phyloP scores from a whole-genome alignment of 805 yeast species.

The Kuraishia cidri region DNA sequence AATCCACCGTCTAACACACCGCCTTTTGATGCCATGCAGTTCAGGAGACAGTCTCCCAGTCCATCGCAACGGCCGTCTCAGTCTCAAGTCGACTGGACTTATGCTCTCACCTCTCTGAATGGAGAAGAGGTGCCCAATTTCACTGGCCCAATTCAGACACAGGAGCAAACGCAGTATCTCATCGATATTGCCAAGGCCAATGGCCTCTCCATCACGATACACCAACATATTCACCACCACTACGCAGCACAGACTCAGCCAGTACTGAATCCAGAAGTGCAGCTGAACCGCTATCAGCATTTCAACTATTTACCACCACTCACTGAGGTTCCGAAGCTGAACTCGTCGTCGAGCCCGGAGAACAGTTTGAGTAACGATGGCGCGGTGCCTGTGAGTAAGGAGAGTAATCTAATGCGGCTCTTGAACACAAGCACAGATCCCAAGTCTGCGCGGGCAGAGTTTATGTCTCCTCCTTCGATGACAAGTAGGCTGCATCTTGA shows the following conservation, averaged over 20 bases:
- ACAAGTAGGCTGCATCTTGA: no score
- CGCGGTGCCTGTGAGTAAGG: conserved; percentile 12
- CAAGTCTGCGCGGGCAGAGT: no score
- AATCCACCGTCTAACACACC: not conserved
- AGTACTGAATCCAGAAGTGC: conserved; percentile 39
- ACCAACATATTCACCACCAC: conserved; percentile 82
- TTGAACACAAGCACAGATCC: conserved; percentile 24
- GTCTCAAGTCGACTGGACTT: conserved; percentile 50
- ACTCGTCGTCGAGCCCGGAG: conserved; percentile 42
- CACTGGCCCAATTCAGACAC: conserved; percentile 40
- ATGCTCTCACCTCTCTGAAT: conserved; percentile 35
- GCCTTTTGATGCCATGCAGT: not conserved
- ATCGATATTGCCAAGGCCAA: conserved; percentile 52
- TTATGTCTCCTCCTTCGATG: no score
- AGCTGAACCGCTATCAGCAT: conserved; percentile 53
- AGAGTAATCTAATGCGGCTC: conserved; percentile 33
- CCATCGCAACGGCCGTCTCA: not conserved
- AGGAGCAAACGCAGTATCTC: conserved; percentile 46
- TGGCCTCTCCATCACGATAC: conserved; percentile 57
- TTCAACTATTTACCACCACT: conserved; percentile 68
- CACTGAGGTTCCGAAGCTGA: conserved; percentile 63
- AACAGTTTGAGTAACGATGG: conserved; percentile 12
- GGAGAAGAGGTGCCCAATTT: conserved; percentile 33
- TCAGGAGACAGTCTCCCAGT: not conserved
- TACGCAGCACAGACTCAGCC: conserved; percentile 28